Evolutionary conservation across 495 filamentous ascomycete species (phyloP).

Genomic region (Aspergillus sclerotioniger): DNA sequence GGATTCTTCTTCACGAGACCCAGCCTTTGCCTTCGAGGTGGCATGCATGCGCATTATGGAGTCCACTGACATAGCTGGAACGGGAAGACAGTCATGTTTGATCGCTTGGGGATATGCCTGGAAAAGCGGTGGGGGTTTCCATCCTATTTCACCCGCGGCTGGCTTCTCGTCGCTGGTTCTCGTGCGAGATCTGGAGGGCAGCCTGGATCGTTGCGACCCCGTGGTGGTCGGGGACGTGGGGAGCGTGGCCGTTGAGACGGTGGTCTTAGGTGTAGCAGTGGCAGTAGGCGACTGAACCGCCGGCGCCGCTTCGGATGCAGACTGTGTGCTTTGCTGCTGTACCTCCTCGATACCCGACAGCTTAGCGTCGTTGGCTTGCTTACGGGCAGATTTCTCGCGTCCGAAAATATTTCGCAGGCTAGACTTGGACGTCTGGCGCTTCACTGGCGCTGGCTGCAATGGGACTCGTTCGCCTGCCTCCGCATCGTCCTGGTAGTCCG

Average conservation of each 20-base stretch:
- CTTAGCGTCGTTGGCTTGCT: conserved; percentile 26
- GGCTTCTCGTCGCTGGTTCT: conserved; percentile 23
- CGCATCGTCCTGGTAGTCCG: conserved; percentile 32
- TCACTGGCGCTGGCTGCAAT: conserved; percentile 30
- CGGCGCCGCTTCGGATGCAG: conserved; percentile 16
- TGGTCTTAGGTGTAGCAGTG: conserved; percentile 29
- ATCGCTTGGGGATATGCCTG: conserved; percentile 85
- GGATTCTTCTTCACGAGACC: conserved; percentile 40
- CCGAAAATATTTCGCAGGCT: conserved; percentile 41
- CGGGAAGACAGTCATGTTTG: conserved; percentile 53
- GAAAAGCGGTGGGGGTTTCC: conserved; percentile 82
- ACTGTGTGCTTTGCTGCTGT: conserved; percentile 11
- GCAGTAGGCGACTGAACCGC: conserved; percentile 27
- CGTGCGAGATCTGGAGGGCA: conserved; percentile 23
- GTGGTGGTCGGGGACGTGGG: conserved; percentile 29
- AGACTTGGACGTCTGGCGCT: conserved; percentile 40
- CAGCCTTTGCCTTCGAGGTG: conserved; percentile 40
- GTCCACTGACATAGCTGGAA: conserved; percentile 53
- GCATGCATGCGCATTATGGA: conserved; percentile 58
- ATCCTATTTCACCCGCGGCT: conserved; percentile 39
- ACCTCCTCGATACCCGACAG: conserved; percentile 38
- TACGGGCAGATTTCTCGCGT: conserved; percentile 34
- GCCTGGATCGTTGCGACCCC: conserved; percentile 20
- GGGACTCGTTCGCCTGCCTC: conserved; percentile 33
- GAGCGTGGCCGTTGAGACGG: conserved; percentile 25